Conservation (phyloP, 164 flowering plant species). For the Stephania yunnanensis region DNA sequence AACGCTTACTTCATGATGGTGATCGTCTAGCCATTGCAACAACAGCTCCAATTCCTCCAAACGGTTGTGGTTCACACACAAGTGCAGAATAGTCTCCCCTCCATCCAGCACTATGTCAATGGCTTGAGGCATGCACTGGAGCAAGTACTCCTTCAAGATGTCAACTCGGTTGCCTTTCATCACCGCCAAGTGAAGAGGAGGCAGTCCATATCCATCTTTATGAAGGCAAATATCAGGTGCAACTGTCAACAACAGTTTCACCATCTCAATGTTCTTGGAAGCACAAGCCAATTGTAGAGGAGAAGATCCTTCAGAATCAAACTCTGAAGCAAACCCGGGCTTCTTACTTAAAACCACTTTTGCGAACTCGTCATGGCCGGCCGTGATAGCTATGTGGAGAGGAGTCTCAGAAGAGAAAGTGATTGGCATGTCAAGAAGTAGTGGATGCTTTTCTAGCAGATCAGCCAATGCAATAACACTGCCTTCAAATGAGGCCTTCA, state of each 20-base stretch:
- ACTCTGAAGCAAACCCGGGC: slow-evolving; percentile 1
- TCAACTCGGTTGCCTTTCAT: slow-evolving; percentile 21
- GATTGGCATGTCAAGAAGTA: slow-evolving; percentile 7
- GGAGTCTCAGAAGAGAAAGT: background rate
- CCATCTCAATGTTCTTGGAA: background rate
- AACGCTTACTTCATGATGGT: too few relatives aligned
- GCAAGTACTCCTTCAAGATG: slow-evolving; percentile 21
- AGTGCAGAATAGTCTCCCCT: slow-evolving; percentile 29
- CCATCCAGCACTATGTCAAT: background rate
- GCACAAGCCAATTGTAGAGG: slow-evolving; percentile 5
- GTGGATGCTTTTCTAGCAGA: slow-evolving; percentile 16
- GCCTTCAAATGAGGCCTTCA: slow-evolving; percentile 14
- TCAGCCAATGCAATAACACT: background rate
- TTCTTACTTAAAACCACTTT: background rate
- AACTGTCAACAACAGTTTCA: background rate
- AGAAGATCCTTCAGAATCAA: background rate
- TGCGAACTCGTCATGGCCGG: slow-evolving; percentile 9
- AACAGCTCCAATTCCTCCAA: background rate
- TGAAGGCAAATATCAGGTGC: slow-evolving; percentile 12
- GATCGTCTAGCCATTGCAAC: too few relatives aligned
- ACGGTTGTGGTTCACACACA: background rate
- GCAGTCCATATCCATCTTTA: slow-evolving; percentile 18
- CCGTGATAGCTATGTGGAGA: slow-evolving; percentile 7
- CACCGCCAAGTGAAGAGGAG: slow-evolving; percentile 27
- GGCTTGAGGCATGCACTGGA: slow-evolving; percentile 8